Base-by-base conservation (phyloP, 1,139 yeast species). In the Candida buenavistaensis region DNA sequence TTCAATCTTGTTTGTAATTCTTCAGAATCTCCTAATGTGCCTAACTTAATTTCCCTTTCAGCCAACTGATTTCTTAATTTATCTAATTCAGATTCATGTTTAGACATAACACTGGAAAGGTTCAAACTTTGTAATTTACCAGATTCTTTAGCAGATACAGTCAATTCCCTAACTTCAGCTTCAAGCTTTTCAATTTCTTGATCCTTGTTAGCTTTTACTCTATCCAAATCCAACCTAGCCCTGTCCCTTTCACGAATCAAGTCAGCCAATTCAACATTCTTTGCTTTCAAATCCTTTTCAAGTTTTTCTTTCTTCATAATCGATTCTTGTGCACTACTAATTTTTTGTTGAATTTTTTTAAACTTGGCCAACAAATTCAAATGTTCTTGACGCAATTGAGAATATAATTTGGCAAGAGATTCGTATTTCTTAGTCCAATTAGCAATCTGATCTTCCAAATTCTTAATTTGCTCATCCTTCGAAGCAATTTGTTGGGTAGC, bases 351-450 rank as follows among this genome's bases (percentile, higher is more conserved):
- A 37, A 84, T 75, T 48, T 84, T 83, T 56, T 90, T 90, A 54
- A 84, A 84, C 54, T 84, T 84, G 32, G 86, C 74, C 50, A 90
- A 72, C 43, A 89, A 64, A 44, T 82, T 86, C 54, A 90, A 71
- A 57, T 90, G 97, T 57, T 90, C 97, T 60, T 87, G 95, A 51
- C 97, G 83, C 47, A 90, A 71, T 59, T 89, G 96, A 2, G 96
- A 83, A 55, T 90, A 90, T 43, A 90, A 69, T 53, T 88, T 87
- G 4, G 97, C 97, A 47, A 90, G 71, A 0, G 95, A 78, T 54
- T 89, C 96, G 58, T 90, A 90, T 61, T 90, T 90, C 39, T 77
- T 78, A 41, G 87, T 80, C 96, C 96, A 89, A 43, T 80, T 75
- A 24, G 64, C 68, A 30, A 85, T 74, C 59, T 88, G 96, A 36